A percentile compares a stretch with the other conserved stretches of the same genome.
These are phyloP conservation scores for Stagonosporopsis tanaceti DNA, from an alignment of 2,329 filamentous ascomycete genomes.

Conservation along the genomic window DNA sequence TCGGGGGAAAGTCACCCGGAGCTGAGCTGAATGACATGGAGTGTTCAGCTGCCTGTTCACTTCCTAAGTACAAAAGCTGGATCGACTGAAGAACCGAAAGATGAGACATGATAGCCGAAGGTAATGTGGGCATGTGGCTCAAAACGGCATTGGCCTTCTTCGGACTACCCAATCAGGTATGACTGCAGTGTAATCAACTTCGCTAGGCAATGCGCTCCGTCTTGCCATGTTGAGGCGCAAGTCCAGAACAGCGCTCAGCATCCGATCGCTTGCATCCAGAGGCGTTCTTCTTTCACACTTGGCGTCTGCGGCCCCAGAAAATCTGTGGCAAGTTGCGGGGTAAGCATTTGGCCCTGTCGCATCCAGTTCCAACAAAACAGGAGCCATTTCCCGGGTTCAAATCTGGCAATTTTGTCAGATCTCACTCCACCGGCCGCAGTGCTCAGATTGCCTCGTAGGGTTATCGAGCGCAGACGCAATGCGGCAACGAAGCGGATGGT, in stretches of 20 bases:
- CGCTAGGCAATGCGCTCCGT: constrained; percentile 9
- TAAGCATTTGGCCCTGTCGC: not conserved
- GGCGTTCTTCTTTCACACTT: not conserved
- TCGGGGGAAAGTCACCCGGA: constrained; percentile 1
- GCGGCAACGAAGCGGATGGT: constrained; percentile 44
- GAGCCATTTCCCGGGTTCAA: constrained; percentile 25
- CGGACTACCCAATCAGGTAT: not conserved
- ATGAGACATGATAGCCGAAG: not conserved
- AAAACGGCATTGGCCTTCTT: not conserved
- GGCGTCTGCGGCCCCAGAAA: constrained; percentile 8
- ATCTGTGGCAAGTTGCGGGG: constrained; percentile 17
- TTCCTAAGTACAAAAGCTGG: not conserved
- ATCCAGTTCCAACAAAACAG: constrained; percentile 21
- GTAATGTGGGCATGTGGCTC: not conserved
- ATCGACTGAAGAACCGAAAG: too few species aligned
- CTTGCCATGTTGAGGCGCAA: constrained; percentile 1
- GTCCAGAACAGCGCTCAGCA: constrained; percentile 3
- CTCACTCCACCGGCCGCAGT: constrained; percentile 13
- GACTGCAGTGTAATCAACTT: not conserved
- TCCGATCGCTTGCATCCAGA: not conserved
- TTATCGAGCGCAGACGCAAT: constrained; percentile 15
- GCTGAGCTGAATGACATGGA: not conserved
- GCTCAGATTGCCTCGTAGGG: constrained; percentile 10
- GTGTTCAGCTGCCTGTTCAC: not conserved
- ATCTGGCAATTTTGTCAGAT: constrained; percentile 23